Evolutionary conservation across 2,329 filamentous ascomycete genomes (phyloP), one percentile per base, ranked within the genome.

Genomic region (Alternaria tenuissima): DNA sequence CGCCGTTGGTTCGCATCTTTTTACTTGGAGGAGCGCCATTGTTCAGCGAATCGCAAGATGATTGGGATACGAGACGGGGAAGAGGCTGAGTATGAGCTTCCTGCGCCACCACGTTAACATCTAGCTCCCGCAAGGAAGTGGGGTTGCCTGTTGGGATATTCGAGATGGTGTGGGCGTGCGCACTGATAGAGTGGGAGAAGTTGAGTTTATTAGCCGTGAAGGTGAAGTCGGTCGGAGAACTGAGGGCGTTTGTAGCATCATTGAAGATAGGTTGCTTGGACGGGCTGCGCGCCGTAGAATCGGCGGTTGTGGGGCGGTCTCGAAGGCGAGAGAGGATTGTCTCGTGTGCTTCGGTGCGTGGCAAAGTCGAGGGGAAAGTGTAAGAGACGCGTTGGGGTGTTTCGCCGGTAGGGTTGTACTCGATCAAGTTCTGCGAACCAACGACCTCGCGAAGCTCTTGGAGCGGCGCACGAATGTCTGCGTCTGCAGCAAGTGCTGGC

Each of bases 371-470:
- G 0, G 93, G 91, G 72, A 92, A 97, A n/a, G 87, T 84, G 78
- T 98, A 99, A 53, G 88, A 84, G 30, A 85, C 82, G 80, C 94
- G 95, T 73, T 91, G 88, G 0, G 95, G 95, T 1, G 95, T 98
- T 47, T 90, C 85, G 52, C 95, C 94, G 0, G 95, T 98, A 0
- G 91, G 87, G 38, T 87, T 83, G 77, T 98, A 98, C 75, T 97
- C 93, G 54, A 88, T 85, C 53, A 98, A 83, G 5, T 83, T 79
- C 1, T 89, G 88, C 47, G 79, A 81, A 16, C 85, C 81, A 47
- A 97, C 87, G n/a, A 88, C 85, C 18, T 88, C 84, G 7, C 92
- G 88, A 26, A 99, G 87, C 47, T 88, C 85, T 26, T 84, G 80
- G 6, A 98, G 86, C 7, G 93, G 91, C 66, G 88, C 85, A 63